phyloP scores from a whole-genome alignment of 345 rosid genomes.

The Ailanthus altissimus region DNA sequence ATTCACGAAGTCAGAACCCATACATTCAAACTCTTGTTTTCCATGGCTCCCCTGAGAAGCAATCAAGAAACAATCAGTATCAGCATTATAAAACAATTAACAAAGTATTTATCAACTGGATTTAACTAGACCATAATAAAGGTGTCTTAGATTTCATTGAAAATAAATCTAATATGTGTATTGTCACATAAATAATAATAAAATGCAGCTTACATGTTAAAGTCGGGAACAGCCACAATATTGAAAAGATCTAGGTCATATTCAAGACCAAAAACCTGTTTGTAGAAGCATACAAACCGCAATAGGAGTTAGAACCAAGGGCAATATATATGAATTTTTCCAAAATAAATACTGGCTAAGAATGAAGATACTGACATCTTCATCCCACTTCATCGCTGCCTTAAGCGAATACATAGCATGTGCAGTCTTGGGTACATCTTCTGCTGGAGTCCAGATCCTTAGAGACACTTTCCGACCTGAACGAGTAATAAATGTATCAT shows the following conservation, averaged over 20 bases:
- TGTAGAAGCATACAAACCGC: background rate
- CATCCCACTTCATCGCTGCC: conserved; percentile 99
- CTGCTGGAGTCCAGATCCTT: conserved; percentile 93
- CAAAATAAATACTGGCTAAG: background rate
- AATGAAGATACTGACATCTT: conserved; percentile 61
- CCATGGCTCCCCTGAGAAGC: conserved; percentile 97
- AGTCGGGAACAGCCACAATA: conserved; percentile 96
- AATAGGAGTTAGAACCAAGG: conserved; percentile 17
- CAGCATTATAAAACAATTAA: conserved; percentile 2
- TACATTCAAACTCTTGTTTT: conserved; percentile 98
- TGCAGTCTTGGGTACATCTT: conserved; percentile 89
- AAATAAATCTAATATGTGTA: background rate
- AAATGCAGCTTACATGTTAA: conserved; percentile 76
- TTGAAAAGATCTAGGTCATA: conserved; percentile 99
- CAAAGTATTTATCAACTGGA: conserved; percentile 11
- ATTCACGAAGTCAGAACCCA: conserved; percentile 20
- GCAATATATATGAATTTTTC: conserved; percentile 5
- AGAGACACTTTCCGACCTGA: conserved; percentile 83
- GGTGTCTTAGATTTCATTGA: background rate
- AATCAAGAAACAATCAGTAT: conserved; percentile 5
- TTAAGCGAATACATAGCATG: conserved; percentile 98
- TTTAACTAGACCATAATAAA: background rate
- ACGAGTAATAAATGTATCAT: conserved; percentile 71
- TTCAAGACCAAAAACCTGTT: conserved; percentile 95
- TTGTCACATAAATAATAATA: background rate